Conservation (phyloP, 257 asterid genomes). For the Euphrasia confusa region DNA sequence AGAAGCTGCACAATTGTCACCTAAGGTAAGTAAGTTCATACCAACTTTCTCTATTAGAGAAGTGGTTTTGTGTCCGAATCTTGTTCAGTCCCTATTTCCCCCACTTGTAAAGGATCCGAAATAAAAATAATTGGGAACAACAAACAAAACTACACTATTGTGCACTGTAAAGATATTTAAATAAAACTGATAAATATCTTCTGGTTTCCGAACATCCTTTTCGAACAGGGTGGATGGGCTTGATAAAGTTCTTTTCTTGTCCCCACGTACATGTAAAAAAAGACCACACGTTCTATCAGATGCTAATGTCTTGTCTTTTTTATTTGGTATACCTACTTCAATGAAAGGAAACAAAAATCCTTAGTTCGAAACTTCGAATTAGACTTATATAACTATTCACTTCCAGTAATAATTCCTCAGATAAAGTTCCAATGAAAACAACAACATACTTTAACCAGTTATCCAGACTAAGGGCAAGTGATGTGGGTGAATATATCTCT, state of each 20-base stretch:
- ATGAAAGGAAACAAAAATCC: not conserved
- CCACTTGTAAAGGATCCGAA: no score
- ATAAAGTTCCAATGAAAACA: not conserved
- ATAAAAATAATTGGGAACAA: no score
- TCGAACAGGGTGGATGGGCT: conserved; percentile 23
- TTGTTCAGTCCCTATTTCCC: no score
- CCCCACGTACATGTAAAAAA: conserved; percentile 14
- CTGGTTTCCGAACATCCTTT: conserved; percentile 15
- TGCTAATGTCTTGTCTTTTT: conserved; percentile 2
- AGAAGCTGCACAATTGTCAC: no score
- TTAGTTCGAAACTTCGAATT: conserved; percentile 1
- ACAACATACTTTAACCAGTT: not conserved
- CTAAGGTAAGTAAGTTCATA: no score
- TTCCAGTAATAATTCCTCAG: not conserved
- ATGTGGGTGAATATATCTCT: not conserved
- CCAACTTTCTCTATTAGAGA: no score
- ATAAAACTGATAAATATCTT: conserved; percentile 6
- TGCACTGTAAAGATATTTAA: conserved; percentile 13
- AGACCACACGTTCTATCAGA: conserved; percentile 2
- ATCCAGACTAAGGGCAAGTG: conserved; percentile 1
- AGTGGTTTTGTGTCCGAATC: no score
- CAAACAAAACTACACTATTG: not conserved
- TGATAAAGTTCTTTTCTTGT: conserved; percentile 7
- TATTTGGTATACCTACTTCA: conserved; percentile 13
- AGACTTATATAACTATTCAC: conserved; percentile 10